A percentile compares a stretch with the other conserved stretches of the same genome.
Conservation (phyloP, 2,329 filamentous ascomycete species). For the Corynespora cassiicola region DNA sequence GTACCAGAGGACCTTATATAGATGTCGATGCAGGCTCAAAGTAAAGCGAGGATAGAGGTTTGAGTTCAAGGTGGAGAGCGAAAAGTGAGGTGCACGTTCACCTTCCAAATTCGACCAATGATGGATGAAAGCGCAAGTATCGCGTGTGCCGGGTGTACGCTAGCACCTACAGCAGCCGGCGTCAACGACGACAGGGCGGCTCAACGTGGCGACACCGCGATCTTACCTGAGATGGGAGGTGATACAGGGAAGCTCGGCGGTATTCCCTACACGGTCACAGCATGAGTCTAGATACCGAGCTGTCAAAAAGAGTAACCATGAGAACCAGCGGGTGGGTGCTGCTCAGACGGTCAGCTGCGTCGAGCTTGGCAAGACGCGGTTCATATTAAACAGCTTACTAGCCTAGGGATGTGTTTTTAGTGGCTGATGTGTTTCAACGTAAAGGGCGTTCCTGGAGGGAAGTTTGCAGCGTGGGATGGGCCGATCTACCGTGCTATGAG, state of each 20-base stretch:
- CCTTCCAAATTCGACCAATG: conserved; percentile 40
- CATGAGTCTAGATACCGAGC: conserved; percentile 29
- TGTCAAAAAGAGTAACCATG: conserved; percentile 20
- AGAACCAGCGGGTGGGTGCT: conserved; percentile 20
- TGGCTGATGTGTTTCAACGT: conserved; percentile 19
- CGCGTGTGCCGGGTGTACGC: conserved; percentile 23
- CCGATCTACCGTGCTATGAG: conserved; percentile 23
- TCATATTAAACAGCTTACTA: conserved; percentile 40
- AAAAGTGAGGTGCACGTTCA: no score
- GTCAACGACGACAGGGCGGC: conserved; percentile 20
- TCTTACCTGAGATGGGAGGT: conserved; percentile 38
- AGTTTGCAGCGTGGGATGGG: conserved; percentile 21
- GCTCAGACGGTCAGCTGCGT: conserved; percentile 22
- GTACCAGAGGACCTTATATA: conserved; percentile 37
- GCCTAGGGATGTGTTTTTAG: conserved; percentile 36
- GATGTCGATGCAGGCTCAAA: conserved; percentile 10
- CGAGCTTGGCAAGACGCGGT: conserved; percentile 35
- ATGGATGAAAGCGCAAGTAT: conserved; percentile 14
- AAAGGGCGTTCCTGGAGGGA: conserved; percentile 16
- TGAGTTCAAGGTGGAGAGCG: no score
- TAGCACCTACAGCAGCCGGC: conserved; percentile 11
- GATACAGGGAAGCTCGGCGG: conserved; percentile 30
- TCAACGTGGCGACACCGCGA: conserved; percentile 33
- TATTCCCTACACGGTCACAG: conserved; percentile 26
- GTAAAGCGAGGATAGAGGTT: conserved; percentile 15